A percentile compares a stretch with the other conserved stretches of the same genome.
phyloP scores from a whole-genome alignment of 2,329 filamentous ascomycete genomes.

The Biscogniauxia marginata region DNA sequence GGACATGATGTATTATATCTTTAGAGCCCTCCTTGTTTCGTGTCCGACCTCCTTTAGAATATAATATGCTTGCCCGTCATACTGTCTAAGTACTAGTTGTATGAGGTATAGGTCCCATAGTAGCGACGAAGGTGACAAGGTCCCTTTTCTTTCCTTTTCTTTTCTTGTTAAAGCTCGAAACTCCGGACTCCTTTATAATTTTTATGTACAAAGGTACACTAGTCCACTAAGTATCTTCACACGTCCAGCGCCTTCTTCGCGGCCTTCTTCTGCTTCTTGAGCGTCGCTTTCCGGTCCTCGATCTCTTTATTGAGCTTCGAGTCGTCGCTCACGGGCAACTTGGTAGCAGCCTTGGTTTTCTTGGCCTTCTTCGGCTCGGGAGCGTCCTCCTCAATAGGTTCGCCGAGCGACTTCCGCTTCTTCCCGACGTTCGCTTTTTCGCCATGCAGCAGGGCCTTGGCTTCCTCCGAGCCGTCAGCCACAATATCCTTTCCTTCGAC shows the following conservation, averaged over 20 bases:
- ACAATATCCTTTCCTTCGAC: slow-evolving; percentile 70
- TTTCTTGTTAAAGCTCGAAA: too few relatives aligned
- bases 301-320: slow-evolving; percentile 57
- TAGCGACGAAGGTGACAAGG: too few relatives aligned
- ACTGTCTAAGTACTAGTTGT: too few relatives aligned
- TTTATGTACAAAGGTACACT: slow-evolving; percentile 15
- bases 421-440: slow-evolving; percentile 62
- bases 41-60: too few relatives aligned
- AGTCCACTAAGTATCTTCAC: slow-evolving; percentile 28
- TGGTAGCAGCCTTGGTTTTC: slow-evolving; percentile 33
- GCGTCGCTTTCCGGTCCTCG: slow-evolving; percentile 54
- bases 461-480: slow-evolving; percentile 48
- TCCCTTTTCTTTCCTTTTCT: too few relatives aligned
- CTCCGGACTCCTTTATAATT: slow-evolving; percentile 15
- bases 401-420: slow-evolving; percentile 56
- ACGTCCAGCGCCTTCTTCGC: slow-evolving; percentile 52
- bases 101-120: too few relatives aligned
- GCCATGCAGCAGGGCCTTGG: slow-evolving; percentile 42
- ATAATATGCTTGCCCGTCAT: too few relatives aligned
- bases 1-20: too few relatives aligned
- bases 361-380: slow-evolving; percentile 44
- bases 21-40: too few relatives aligned
- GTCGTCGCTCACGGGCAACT: slow-evolving; percentile 46
- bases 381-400: slow-evolving; percentile 33
- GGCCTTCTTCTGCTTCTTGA: slow-evolving; percentile 59